Evolutionary conservation across 2,329 filamentous ascomycete species (phyloP).

Genomic region (Microdochium nivale): DNA sequence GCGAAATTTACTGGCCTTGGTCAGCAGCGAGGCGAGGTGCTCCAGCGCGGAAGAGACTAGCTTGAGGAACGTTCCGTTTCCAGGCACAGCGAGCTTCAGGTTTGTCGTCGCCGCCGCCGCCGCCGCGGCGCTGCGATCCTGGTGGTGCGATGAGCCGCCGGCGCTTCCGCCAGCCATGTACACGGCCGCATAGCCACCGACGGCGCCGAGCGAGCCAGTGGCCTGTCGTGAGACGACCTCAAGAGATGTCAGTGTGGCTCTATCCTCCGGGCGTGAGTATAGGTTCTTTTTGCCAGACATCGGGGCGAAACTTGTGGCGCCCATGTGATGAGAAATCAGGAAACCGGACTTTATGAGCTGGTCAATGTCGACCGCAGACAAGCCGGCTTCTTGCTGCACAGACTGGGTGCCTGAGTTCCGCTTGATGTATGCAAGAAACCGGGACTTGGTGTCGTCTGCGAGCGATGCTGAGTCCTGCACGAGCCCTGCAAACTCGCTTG

Average conservation of each 20-base stretch:
- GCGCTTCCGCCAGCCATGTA: constrained; percentile 52
- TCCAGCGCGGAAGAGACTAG: constrained; percentile 51
- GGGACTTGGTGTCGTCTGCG: constrained; percentile 33
- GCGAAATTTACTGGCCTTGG: constrained; percentile 45
- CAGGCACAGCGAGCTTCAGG: constrained; percentile 55
- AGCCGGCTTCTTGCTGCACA: constrained; percentile 20
- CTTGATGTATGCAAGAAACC: constrained; percentile 43
- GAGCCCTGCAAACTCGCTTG: constrained; percentile 44
- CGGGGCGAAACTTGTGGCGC: constrained; percentile 21
- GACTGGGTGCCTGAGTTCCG: constrained; percentile 38
- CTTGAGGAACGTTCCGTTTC: constrained; percentile 59
- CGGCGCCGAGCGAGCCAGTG: constrained; percentile 59
- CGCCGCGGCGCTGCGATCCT: constrained; percentile 22
- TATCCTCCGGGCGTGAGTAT: constrained; percentile 41
- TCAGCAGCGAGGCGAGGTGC: constrained; percentile 52
- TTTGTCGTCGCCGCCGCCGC: constrained; percentile 11
- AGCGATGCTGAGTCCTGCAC: constrained; percentile 26
- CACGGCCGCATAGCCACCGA: constrained; percentile 59
- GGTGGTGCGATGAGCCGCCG: constrained; percentile 29
- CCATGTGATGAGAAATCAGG: constrained; percentile 42
- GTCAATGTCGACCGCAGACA: constrained; percentile 18
- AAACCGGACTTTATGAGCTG: constrained; percentile 59
- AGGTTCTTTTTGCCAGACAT: constrained; percentile 25
- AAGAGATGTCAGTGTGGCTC: constrained; percentile 49
- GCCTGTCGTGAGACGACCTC: constrained; percentile 55